These are phyloP conservation scores for Dipteronia sinensis DNA, from an alignment of 345 rosid genomes.

Conservation along the genomic window DNA sequence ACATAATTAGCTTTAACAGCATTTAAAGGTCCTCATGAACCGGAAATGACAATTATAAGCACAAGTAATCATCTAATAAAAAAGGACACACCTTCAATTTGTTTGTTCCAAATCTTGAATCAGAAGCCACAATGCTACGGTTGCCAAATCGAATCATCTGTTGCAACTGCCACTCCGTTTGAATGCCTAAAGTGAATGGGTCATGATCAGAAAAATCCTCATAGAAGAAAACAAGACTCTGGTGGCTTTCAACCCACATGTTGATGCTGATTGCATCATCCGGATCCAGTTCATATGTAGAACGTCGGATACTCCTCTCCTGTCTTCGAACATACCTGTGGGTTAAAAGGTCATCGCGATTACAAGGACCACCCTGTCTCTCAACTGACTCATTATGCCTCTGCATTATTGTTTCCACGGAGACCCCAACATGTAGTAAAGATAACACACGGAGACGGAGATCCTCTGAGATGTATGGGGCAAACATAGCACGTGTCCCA, in stretches of 20 bases:
- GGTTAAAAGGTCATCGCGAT: constrained; percentile 86
- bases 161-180: constrained; percentile 98
- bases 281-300: constrained; percentile 72
- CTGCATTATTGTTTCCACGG: constrained; percentile 97
- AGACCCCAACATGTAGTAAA: constrained; percentile 82
- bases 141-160: constrained; percentile 97
- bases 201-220: constrained; percentile 74
- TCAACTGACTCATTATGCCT: constrained; percentile 92
- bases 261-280: constrained; percentile 76
- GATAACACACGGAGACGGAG: constrained; percentile 90
- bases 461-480: constrained; percentile 97
- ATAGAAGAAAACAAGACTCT: constrained; percentile 67
- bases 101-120: constrained; percentile 88
- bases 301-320: constrained; percentile 89
- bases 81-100: constrained; percentile 76
- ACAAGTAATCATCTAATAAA: constrained; percentile 6
- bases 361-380: constrained; percentile 84
- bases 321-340: constrained; percentile 91
- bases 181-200: constrained; percentile 83
- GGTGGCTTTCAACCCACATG: constrained; percentile 94
- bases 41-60: background rate
- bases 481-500: constrained; percentile 96
- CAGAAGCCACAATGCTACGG: constrained; percentile 79
- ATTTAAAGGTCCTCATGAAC: constrained; percentile 12
- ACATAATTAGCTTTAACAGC: constrained; percentile 32